Conservation (phyloP, 441 rosid species). For the Biscutella laevigata region DNA sequence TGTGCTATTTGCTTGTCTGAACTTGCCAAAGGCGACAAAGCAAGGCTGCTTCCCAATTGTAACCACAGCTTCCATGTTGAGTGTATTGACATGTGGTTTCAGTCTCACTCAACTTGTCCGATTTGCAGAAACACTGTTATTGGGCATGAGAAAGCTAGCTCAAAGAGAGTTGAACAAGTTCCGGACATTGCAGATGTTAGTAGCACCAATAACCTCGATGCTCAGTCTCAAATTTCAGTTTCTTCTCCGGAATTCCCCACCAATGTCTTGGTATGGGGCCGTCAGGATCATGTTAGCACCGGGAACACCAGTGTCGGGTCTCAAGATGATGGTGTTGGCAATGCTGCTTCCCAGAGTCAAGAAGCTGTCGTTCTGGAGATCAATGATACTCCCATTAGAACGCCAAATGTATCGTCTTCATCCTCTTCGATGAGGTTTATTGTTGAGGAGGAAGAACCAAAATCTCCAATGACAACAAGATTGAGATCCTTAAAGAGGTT, state of each 20-base stretch:
- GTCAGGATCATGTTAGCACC: slow-evolving; percentile 55
- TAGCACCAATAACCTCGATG: slow-evolving; percentile 7
- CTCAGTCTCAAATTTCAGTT: slow-evolving; percentile 25
- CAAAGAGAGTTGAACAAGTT: slow-evolving; percentile 13
- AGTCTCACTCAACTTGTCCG: slow-evolving; percentile 61
- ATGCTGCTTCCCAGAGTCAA: slow-evolving; percentile 22
- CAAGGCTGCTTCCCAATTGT: slow-evolving; percentile 44
- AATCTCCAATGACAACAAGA: slow-evolving; percentile 56
- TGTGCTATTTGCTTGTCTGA: slow-evolving; percentile 64
- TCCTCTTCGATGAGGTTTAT: slow-evolving; percentile 23
- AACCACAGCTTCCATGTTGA: slow-evolving; percentile 55
- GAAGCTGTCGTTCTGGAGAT: slow-evolving; percentile 28
- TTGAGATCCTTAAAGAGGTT: slow-evolving; percentile 74
- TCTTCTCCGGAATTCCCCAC: slow-evolving; percentile 58
- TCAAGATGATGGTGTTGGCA: slow-evolving; percentile 33
- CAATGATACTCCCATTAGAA: slow-evolving; percentile 42
- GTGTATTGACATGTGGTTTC: slow-evolving; percentile 74
- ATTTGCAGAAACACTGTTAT: slow-evolving; percentile 46
- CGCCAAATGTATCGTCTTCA: slow-evolving; percentile 27
- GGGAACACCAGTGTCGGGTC: slow-evolving; percentile 34
- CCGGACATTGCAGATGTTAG: slow-evolving; percentile 18
- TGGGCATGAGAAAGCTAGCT: slow-evolving; percentile 18
- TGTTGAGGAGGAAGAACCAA: slow-evolving; percentile 52
- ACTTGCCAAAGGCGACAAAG: slow-evolving; percentile 49
- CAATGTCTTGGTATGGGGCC: slow-evolving; percentile 81